phyloP scores from a whole-genome alignment of 371 early-diverging fungal genomes.

The Coemansia sp. region DNA sequence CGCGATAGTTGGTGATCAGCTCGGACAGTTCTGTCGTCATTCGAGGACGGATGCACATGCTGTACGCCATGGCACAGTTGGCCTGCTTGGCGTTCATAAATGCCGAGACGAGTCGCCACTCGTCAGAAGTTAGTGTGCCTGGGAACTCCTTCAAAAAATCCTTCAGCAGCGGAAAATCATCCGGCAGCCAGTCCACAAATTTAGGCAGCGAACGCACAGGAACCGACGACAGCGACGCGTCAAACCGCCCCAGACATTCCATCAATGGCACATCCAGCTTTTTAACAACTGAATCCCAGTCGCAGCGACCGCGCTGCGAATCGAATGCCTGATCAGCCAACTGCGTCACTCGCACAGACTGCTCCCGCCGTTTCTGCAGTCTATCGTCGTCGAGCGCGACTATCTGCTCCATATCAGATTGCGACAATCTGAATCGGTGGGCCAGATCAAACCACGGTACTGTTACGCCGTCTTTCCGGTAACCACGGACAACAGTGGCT shows the following conservation, averaged over 20 bases:
- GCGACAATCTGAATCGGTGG: background rate
- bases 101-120: constrained; percentile 2
- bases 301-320: background rate
- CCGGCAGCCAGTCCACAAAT: constrained; percentile 2
- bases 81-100: constrained; percentile 8
- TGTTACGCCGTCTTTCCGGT: background rate
- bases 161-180: background rate
- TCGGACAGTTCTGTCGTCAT: background rate
- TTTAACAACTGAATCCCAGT: constrained; percentile 16
- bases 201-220: background rate
- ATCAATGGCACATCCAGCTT: constrained; percentile 1
- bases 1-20: background rate
- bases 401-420: background rate
- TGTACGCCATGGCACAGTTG: background rate
- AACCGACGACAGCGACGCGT: background rate
- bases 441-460: constrained; percentile 7
- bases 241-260: constrained; percentile 6
- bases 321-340: background rate
- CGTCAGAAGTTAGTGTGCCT: background rate
- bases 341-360: background rate
- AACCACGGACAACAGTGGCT: background rate
- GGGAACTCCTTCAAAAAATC: background rate
- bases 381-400: background rate
- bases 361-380: background rate
- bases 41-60: background rate